Base-by-base conservation (phyloP, 176 grass and related monocot species). In the Lolium perenne region DNA sequence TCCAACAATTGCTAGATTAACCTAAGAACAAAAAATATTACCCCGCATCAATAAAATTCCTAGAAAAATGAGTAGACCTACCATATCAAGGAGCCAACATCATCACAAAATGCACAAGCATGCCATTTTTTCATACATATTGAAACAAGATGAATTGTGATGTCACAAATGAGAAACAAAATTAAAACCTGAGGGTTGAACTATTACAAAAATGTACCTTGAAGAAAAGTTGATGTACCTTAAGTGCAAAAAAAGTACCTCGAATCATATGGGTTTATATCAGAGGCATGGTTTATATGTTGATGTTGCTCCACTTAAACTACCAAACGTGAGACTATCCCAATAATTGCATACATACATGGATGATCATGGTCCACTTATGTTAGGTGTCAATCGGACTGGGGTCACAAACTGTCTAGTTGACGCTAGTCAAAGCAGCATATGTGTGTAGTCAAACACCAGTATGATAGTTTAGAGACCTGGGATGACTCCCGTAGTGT, bases 21-120 rank as follows among this genome's bases (percentile, higher is more conserved):
- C 41, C 41, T 73, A 48, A 23, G 70, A 73, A 73, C 43, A 47
- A 73, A 73, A 43, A 23, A 73, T 72, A 72, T 47, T 72, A 14
- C 10, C n/a, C 10, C 47, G 4, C 70, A 73, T 48, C 40, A 43
- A 71, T 0, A 71, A 13, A 71, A 71, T 21, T 40, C 10, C 10
- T 72, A 72, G 41, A 71, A 38, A 72, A 46, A 72, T 72, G 10
- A 72, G 20, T 72, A 72, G 20, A 45, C 40, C 20, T 46, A 47
- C 69, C 69, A 3, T 72, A 22, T 72, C 10, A 72, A 72, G 2
- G 32, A 35, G 32, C 32, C 32, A 35, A 2, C 32, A 35, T 35
- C 32, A 35, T 35, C 32, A 35, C 32, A 35, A 35, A 35, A 35
- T 35, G 70, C 70, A 73, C 11, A 48, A 22, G 10, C 18, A 73